Percentiles rank a stretch among this genome's conserved stretches.
These are phyloP conservation scores for Colletotrichum agaves DNA, from an alignment of 2,329 filamentous ascomycete species.

Conservation along the genomic window DNA sequence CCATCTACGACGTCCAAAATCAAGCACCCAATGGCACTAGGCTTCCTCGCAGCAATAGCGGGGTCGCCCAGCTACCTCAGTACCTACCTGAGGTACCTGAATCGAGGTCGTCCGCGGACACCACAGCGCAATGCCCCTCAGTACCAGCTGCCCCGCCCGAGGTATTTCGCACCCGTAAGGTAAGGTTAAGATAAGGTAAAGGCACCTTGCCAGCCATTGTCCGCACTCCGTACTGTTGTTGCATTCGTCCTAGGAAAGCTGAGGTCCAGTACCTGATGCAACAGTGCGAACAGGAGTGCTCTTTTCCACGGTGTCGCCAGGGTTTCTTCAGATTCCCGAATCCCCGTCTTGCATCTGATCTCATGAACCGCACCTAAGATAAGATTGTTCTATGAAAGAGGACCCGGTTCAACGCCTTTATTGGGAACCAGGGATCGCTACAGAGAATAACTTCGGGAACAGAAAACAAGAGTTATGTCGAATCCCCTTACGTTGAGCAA, in stretches of 20 bases:
- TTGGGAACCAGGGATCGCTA: too few species aligned
- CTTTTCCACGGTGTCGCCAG: not conserved
- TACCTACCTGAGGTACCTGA: not conserved
- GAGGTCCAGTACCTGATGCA: constrained; percentile 19
- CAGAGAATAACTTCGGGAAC: not conserved
- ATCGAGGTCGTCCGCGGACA: not conserved
- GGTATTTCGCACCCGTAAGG: too few species aligned
- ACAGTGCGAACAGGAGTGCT: constrained; percentile 12
- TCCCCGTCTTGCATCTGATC: not conserved
- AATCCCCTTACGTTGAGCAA: not conserved
- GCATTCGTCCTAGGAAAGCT: constrained; percentile 22
- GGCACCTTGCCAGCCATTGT: not conserved
- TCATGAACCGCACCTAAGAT: not conserved
- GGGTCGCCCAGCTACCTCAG: not conserved
- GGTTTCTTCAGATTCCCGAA: not conserved
- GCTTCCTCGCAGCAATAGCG: constrained; percentile 13
- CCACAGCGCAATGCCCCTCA: not conserved
- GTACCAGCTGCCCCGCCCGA: not conserved
- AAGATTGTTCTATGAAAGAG: not conserved
- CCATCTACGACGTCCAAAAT: not conserved
- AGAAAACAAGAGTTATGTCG: constrained; percentile 1
- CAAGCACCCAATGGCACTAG: not conserved
- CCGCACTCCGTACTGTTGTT: constrained; percentile 13
- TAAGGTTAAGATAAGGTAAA: too few species aligned
- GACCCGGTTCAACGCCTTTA: not conserved